Conservation (phyloP, 1,139 yeast species). For the Scheffersomyces insectosa region DNA sequence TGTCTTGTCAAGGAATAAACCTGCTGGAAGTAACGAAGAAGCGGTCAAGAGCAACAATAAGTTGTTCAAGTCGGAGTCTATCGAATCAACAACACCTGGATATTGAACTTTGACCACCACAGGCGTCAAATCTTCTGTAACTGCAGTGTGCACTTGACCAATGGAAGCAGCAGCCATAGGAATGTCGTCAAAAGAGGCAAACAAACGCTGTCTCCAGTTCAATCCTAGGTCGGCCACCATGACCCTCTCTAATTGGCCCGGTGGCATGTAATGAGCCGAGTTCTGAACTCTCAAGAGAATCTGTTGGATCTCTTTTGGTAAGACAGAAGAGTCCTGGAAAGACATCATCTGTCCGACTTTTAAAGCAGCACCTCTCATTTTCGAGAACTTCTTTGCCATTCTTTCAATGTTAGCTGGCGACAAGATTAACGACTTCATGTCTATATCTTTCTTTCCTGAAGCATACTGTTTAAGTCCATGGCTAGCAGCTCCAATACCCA, state of each 20-base stretch:
- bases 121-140: slow-evolving; percentile 56
- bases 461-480: slow-evolving; percentile 76
- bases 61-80: slow-evolving; percentile 91
- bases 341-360: slow-evolving; percentile 95
- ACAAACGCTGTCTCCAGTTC: slow-evolving; percentile 71
- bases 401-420: slow-evolving; percentile 85
- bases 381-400: slow-evolving; percentile 81
- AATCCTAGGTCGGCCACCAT: slow-evolving; percentile 73
- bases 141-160: slow-evolving; percentile 93
- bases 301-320: slow-evolving; percentile 83
- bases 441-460: slow-evolving; percentile 47
- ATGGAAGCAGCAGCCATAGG: slow-evolving; percentile 98
- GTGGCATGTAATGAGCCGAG: slow-evolving; percentile 96
- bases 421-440: slow-evolving; percentile 62
- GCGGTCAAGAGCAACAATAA: slow-evolving; percentile 81
- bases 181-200: slow-evolving; percentile 74
- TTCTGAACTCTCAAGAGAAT: slow-evolving; percentile 85
- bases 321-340: slow-evolving; percentile 82
- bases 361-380: slow-evolving; percentile 98
- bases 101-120: slow-evolving; percentile 98
- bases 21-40: slow-evolving; percentile 84
- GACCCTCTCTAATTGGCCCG: slow-evolving; percentile 78
- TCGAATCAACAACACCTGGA: slow-evolving; percentile 95
- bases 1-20: slow-evolving; percentile 87
- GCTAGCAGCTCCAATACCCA: slow-evolving; percentile 81